Conservation (phyloP, 495 filamentous ascomycete species). For the Neurospora sp. region DNA sequence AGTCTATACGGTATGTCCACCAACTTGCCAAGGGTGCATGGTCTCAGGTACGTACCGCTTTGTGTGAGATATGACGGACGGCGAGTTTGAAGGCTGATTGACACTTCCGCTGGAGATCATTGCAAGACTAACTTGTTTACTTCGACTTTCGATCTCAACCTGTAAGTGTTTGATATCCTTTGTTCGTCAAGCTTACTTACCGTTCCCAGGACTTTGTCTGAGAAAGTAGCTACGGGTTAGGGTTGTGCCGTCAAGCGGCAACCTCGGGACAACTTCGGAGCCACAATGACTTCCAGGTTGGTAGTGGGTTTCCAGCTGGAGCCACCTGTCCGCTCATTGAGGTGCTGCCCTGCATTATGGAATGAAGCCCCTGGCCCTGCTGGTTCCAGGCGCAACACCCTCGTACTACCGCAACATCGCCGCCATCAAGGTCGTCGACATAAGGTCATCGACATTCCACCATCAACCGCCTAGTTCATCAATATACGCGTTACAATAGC, state of each 20-base stretch:
- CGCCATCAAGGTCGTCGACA: not conserved
- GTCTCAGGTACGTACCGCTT: not conserved
- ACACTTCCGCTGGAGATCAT: not conserved
- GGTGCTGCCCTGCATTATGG: not conserved
- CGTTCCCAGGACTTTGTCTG: not conserved
- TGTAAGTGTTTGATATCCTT: not conserved
- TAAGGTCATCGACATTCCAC: slow-evolving; percentile 12
- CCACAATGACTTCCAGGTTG: not conserved
- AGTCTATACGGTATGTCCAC: too few relatives aligned
- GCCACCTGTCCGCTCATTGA: not conserved
- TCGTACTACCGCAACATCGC: slow-evolving; percentile 10
- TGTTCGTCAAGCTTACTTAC: not conserved
- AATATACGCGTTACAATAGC: slow-evolving; percentile 11
- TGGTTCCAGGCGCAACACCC: not conserved
- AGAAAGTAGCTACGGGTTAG: not conserved
- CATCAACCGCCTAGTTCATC: slow-evolving; percentile 11
- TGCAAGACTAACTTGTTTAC: not conserved
- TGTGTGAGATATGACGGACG: not conserved
- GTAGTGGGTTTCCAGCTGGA: not conserved
- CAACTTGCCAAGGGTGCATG: not conserved
- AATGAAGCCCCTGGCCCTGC: not conserved
- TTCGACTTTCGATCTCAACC: not conserved
- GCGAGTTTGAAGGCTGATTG: not conserved
- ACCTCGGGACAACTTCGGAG: not conserved
- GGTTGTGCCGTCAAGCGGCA: not conserved